phyloP scores from a whole-genome alignment of 2,329 filamentous ascomycete genomes.

The Sporothrix inflata region DNA sequence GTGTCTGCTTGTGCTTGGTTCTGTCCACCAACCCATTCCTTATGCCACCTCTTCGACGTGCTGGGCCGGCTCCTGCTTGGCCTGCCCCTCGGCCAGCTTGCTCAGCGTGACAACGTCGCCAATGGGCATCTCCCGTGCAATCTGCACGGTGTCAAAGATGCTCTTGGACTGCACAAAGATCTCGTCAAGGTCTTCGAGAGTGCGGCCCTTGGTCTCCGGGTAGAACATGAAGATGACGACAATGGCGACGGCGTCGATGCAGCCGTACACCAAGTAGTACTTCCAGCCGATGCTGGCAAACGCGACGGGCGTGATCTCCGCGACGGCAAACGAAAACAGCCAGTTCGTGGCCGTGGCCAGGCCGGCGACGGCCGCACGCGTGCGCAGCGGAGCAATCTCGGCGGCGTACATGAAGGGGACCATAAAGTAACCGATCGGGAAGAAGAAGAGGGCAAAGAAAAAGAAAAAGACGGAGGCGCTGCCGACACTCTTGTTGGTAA shows the following conservation, averaged over 20 bases:
- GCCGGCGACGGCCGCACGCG: conserved; percentile 61
- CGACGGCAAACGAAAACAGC: conserved; percentile 56
- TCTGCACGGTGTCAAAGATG: not conserved
- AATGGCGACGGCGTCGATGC: conserved; percentile 56
- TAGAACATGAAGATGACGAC: conserved; percentile 57
- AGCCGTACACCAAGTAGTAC: conserved; percentile 59
- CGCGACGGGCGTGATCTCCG: conserved; percentile 64
- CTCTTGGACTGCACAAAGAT: conserved; percentile 45
- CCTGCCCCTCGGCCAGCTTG: not conserved
- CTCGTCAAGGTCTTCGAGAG: conserved; percentile 70
- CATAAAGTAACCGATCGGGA: conserved; percentile 57
- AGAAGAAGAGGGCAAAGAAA: conserved; percentile 58
- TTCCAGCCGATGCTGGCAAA: conserved; percentile 57
- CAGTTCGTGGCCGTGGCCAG: conserved; percentile 50
- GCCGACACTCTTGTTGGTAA: conserved; percentile 33
- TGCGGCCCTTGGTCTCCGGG: conserved; percentile 57
- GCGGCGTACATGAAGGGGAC: conserved; percentile 64
- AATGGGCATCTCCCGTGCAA: not conserved
- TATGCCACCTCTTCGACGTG: not conserved
- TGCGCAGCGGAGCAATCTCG: conserved; percentile 57
- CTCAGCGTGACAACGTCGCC: not conserved
- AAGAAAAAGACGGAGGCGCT: conserved; percentile 47
- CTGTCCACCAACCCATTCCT: not conserved
- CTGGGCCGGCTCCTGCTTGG: not conserved
- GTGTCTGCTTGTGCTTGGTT: too few relatives aligned